A percentile compares a stretch with the other conserved stretches of the same genome.
Evolutionary conservation across 108 stramenopile species (phyloP).

Genomic region (Nannochloropsis gaditana): DNA sequence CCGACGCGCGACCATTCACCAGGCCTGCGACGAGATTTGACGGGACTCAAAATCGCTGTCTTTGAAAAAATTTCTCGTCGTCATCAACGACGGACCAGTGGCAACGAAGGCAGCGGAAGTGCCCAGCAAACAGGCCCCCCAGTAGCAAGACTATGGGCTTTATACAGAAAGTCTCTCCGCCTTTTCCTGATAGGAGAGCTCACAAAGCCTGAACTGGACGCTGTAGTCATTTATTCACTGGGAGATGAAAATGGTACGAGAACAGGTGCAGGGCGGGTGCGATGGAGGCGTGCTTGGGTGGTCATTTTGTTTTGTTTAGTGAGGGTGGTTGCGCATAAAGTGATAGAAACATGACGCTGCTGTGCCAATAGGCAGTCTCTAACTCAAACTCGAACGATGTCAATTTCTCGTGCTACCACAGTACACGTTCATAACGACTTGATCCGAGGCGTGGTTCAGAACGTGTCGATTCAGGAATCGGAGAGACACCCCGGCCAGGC

Average conservation of each 20-base stretch:
- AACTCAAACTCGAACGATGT: no score
- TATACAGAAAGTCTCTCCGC: constrained; percentile 10
- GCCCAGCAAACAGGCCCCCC: background rate
- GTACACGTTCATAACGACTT: no score
- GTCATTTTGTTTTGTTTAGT: no score
- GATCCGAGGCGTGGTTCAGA: no score
- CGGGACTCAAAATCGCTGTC: background rate
- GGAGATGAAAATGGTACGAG: background rate
- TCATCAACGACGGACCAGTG: background rate
- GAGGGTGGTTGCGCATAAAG: no score
- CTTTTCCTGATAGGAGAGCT: constrained; percentile 17
- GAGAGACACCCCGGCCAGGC: no score
- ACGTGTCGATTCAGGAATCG: no score
- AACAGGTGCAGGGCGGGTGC: background rate
- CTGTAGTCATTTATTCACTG: background rate
- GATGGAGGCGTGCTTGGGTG: background rate
- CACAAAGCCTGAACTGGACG: background rate
- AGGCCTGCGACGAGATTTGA: background rate
- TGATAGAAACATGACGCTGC: no score
- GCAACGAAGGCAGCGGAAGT: background rate
- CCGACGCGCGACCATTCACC: background rate
- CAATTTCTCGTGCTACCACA: no score
- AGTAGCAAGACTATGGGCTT: background rate
- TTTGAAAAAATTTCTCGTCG: background rate
- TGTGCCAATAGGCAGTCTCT: no score